A percentile compares a stretch with the other conserved stretches of the same genome.
These are phyloP conservation scores for Dipteronia sinensis DNA, from an alignment of 345 rosid species.

Conservation along the genomic window DNA sequence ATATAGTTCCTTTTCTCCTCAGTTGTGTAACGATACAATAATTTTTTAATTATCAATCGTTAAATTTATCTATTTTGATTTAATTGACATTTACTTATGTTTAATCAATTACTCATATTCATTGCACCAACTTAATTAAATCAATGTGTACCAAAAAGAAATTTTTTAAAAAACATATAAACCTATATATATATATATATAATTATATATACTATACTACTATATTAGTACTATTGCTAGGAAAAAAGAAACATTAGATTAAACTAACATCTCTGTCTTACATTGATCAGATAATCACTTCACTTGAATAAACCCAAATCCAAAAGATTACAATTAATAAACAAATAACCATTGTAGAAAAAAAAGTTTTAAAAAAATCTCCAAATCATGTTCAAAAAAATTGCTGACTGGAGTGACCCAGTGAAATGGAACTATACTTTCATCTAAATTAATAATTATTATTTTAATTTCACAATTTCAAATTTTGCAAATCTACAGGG, in stretches of 20 bases:
- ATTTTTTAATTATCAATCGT: too few relatives aligned
- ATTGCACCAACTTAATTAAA: too few relatives aligned
- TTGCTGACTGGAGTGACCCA: not conserved
- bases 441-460: not conserved
- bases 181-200: too few relatives aligned
- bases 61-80: too few relatives aligned
- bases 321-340: constrained; percentile 5
- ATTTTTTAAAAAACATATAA: too few relatives aligned
- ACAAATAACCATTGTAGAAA: not conserved
- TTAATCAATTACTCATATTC: too few relatives aligned
- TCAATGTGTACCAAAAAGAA: too few relatives aligned
- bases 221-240: too few relatives aligned
- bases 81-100: too few relatives aligned
- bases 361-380: not conserved
- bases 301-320: not conserved
- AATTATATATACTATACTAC: too few relatives aligned
- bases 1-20: too few relatives aligned
- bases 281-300: not conserved
- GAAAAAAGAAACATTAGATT: not conserved
- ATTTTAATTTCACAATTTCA: constrained; percentile 8
- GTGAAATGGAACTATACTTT: not conserved
- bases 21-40: too few relatives aligned
- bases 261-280: not conserved
- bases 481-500: constrained; percentile 23
- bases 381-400: constrained; percentile 10